Evolutionary conservation across 169 alveolate species (phyloP).

Genomic region (Eimeria falciformis): DNA sequence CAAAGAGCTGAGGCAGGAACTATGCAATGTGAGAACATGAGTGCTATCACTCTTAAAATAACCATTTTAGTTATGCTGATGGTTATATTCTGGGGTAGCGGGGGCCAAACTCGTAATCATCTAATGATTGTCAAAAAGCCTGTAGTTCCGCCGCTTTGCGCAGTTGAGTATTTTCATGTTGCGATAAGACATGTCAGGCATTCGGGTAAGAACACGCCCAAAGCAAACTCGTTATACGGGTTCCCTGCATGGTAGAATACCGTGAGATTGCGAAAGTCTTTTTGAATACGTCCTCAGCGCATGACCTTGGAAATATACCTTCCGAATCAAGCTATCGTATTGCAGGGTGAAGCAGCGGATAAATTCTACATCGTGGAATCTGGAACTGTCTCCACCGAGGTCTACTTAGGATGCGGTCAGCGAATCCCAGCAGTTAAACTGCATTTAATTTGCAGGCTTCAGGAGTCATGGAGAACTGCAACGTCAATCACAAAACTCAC

Average conservation of each 20-base stretch:
- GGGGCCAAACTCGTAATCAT: no score
- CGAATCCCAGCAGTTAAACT: background rate
- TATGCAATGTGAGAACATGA: conserved; percentile 53
- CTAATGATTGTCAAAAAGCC: no score
- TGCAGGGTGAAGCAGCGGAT: conserved; percentile 86
- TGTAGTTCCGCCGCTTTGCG: no score
- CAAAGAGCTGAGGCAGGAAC: conserved; percentile 69
- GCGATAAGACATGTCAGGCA: no score
- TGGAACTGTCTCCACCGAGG: conserved; percentile 85
- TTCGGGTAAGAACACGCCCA: no score
- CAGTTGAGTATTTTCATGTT: no score
- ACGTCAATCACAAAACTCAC: background rate
- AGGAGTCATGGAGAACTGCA: background rate
- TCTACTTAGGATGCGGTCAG: conserved; percentile 81
- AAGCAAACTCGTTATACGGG: no score
- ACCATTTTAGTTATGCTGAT: no score
- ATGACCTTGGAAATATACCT: conserved; percentile 69
- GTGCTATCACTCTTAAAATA: background rate
- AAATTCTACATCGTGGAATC: conserved; percentile 84
- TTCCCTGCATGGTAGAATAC: no score
- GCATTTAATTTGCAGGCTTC: background rate
- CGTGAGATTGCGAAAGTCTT: background rate
- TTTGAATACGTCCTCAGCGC: conserved; percentile 60
- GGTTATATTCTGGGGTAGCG: no score
- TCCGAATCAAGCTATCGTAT: conserved; percentile 83